Percentiles rank a stretch among this genome's conserved stretches.
Evolutionary conservation across 352 stramenopile species (phyloP).

Genomic region (Globisporangium carolinianum): DNA sequence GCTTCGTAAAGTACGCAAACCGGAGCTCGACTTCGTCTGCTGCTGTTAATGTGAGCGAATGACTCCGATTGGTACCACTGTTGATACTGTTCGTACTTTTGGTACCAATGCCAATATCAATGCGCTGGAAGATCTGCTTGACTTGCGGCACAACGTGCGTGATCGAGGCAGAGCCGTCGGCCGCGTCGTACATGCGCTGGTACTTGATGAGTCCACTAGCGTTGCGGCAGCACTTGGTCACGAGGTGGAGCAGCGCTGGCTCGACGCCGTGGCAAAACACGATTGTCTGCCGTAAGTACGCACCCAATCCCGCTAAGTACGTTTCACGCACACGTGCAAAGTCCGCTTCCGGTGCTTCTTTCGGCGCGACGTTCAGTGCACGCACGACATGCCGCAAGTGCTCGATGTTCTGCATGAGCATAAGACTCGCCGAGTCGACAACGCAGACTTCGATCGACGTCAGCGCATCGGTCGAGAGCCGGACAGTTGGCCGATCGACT

Average conservation of each 20-base stretch:
- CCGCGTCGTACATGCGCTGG: conserved; percentile 41
- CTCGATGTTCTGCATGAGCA: conserved; percentile 81
- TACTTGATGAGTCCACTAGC: conserved; percentile 44
- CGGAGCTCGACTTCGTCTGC: conserved; percentile 50
- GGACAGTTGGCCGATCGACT: conserved; percentile 18
- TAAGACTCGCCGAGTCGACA: conserved; percentile 69
- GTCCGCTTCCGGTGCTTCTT: conserved; percentile 63
- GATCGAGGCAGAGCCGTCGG: conserved; percentile 43
- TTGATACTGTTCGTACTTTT: not conserved
- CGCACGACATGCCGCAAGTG: conserved; percentile 60
- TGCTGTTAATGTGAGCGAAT: too few species aligned
- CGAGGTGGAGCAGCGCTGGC: conserved; percentile 45
- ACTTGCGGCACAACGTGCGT: conserved; percentile 59
- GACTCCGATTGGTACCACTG: too few species aligned
- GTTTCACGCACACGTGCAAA: conserved; percentile 70
- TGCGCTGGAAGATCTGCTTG: conserved; percentile 79
- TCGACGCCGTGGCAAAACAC: conserved; percentile 61
- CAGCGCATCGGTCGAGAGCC: conserved; percentile 62
- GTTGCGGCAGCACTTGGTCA: conserved; percentile 60
- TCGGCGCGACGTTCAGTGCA: conserved; percentile 54
- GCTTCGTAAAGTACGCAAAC: conserved; percentile 73
- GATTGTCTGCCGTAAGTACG: conserved; percentile 71
- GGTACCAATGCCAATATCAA: conserved; percentile 27
- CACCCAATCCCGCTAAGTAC: conserved; percentile 60
- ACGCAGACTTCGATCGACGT: conserved; percentile 78